Evolutionary conservation across 225 moss, liverwort and hornwort species (phyloP).

Genomic region (Pleurozium schreberi): DNA sequence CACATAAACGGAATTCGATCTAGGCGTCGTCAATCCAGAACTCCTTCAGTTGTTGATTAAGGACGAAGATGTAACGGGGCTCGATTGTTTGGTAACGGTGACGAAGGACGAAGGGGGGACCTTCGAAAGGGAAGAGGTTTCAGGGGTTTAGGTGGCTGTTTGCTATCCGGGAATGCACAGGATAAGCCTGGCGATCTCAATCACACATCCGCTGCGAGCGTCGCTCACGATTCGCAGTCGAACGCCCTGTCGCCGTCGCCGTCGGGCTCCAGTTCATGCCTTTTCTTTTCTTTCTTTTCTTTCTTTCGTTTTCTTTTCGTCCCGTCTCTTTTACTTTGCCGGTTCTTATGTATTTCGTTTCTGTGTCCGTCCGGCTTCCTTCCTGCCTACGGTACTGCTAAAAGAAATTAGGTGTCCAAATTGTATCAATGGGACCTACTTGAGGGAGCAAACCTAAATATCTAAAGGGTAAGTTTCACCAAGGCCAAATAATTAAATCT

Average conservation of each 20-base stretch:
- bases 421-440: neutral
- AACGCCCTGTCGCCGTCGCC: neutral
- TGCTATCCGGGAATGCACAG: constrained; percentile 7
- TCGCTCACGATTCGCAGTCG: neutral
- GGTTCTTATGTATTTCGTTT: neutral
- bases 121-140: neutral
- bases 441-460: neutral
- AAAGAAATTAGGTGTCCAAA: neutral
- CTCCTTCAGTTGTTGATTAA: neutral
- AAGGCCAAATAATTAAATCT: neutral
- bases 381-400: neutral
- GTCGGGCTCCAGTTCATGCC: neutral
- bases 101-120: neutral
- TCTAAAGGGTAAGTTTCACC: neutral
- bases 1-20: neutral
- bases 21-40: neutral
- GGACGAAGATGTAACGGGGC: neutral
- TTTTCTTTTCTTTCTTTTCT: neutral
- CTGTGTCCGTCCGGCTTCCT: neutral
- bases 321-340: neutral
- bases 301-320: neutral
- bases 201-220: constrained; percentile 11
- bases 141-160: constrained; percentile 2
- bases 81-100: neutral
- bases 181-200: constrained; percentile 30